These are phyloP conservation scores for Penicillium thymicola DNA, from an alignment of 2,329 filamentous ascomycete genomes.

Conservation along the genomic window DNA sequence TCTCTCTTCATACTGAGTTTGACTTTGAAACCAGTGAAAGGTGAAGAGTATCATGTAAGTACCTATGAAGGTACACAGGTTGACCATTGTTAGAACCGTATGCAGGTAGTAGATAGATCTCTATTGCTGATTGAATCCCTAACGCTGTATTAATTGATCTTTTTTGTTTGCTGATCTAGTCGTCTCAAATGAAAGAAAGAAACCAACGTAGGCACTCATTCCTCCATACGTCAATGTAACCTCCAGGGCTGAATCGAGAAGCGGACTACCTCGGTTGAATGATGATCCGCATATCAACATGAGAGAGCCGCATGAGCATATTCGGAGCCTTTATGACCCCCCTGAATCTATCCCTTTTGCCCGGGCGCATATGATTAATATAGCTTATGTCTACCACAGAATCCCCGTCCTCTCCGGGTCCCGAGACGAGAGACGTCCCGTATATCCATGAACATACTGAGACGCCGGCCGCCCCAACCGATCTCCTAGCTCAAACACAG, in stretches of 20 bases:
- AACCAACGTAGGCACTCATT: background rate
- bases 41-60: background rate
- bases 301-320: constrained; percentile 26
- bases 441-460: constrained; percentile 22
- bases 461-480: constrained; percentile 23
- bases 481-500: constrained; percentile 17
- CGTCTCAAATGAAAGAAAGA: too few species aligned
- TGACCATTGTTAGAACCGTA: background rate
- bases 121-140: background rate
- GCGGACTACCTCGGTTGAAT: constrained; percentile 29
- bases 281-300: constrained; percentile 34
- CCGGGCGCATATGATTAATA: constrained; percentile 43
- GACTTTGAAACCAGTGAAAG: background rate
- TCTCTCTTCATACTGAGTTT: background rate
- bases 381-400: constrained; percentile 38
- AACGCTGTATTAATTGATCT: background rate
- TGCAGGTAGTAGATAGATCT: background rate
- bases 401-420: constrained; percentile 22
- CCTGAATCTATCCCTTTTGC: constrained; percentile 9
- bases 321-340: constrained; percentile 3
- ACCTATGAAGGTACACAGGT: background rate
- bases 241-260: background rate
- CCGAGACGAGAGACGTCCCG: constrained; percentile 26
- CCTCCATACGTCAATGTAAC: background rate
- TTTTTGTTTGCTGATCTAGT: too few species aligned